Evolutionary conservation across 176 grass and related monocot genomes (phyloP), one percentile per base, ranked within the genome.

Genomic region (Zoysia pacifica): DNA sequence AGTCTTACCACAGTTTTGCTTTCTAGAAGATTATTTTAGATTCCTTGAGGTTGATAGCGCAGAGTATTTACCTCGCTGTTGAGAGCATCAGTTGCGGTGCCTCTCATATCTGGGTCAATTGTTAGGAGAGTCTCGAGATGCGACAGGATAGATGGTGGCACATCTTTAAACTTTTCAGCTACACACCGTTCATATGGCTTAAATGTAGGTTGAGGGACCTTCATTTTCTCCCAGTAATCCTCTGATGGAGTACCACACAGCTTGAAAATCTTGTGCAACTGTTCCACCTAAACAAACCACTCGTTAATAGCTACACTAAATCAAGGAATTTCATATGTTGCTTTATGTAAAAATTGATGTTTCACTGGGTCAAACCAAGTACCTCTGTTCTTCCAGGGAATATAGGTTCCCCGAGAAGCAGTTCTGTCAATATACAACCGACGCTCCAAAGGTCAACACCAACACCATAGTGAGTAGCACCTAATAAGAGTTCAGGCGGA

Each of bases 381-480:
- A 94, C 97, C 97, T 99, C 97, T 69, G 97, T 99, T 80, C 93
- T 89, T 78, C 83, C 97, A 0, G 90, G 90, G 18, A 99, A 91
- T 80, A 99, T 77, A 12, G 97, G 90, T 41, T 87, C 70, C 1
- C 97, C 84, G 0, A 91, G 90, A 11, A 99, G 79, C 58, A 99
- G 51, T 86, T 99, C 97, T 1, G 88, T 93, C 50, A 99, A 84
- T 83, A 99, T 88, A 66, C 97, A 99, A 13, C 97, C 97, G 40
- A 91, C 90, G 62, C 97, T 99, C 97, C 97, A 99, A 63, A 99
- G 81, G 82, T 99, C 97, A 42, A 99, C 97, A 72, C 93, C 86
- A 6, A 93, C 84, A 12, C 88, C 75, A 47, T 99, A 99, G 62
- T 80, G 83, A 56, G 90, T 96, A 47, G 97, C 86, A 74, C 97